Percentiles rank a stretch among this genome's conserved stretches.
These are phyloP conservation scores for Monosporascus sp. DNA, from an alignment of 2,329 filamentous ascomycete genomes.

Conservation along the genomic window DNA sequence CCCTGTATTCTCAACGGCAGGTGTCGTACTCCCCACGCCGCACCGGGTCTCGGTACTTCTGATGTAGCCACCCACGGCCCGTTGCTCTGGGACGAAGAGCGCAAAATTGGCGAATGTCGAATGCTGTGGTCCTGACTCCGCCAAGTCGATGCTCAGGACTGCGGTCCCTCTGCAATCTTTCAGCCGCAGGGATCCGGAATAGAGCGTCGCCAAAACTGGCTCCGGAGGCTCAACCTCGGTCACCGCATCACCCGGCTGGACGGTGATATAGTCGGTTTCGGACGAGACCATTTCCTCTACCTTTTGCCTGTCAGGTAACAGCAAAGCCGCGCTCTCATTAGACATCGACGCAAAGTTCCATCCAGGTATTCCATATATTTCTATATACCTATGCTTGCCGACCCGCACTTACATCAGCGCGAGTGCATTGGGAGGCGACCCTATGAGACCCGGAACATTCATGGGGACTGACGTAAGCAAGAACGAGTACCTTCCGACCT, in stretches of 20 bases:
- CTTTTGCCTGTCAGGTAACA: no score
- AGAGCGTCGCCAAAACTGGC: constrained; percentile 43
- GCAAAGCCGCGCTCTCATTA: no score
- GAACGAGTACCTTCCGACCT: constrained; percentile 33
- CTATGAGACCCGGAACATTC: constrained; percentile 35
- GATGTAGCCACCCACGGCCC: constrained; percentile 28
- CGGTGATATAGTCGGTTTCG: constrained; percentile 21
- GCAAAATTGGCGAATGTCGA: constrained; percentile 29
- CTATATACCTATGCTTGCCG: neutral
- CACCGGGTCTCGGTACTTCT: constrained; percentile 31
- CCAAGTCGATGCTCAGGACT: constrained; percentile 21
- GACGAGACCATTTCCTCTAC: neutral
- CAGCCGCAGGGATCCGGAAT: constrained; percentile 29
- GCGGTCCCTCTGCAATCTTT: constrained; percentile 29
- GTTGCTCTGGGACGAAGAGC: constrained; percentile 30
- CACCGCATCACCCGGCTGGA: constrained; percentile 38
- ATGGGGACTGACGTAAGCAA: constrained; percentile 37
- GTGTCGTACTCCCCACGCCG: constrained; percentile 22
- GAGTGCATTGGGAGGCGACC: constrained; percentile 34
- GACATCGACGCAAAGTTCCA: no score
- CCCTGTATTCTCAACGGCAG: constrained; percentile 21
- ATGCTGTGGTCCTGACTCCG: constrained; percentile 19
- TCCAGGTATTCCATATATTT: neutral
- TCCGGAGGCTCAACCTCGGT: constrained; percentile 28
- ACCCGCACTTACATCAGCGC: constrained; percentile 26